Percentiles rank a stretch among this genome's conserved stretches.
Conservation (phyloP, 345 rosid genomes). For the Salix exigua region DNA sequence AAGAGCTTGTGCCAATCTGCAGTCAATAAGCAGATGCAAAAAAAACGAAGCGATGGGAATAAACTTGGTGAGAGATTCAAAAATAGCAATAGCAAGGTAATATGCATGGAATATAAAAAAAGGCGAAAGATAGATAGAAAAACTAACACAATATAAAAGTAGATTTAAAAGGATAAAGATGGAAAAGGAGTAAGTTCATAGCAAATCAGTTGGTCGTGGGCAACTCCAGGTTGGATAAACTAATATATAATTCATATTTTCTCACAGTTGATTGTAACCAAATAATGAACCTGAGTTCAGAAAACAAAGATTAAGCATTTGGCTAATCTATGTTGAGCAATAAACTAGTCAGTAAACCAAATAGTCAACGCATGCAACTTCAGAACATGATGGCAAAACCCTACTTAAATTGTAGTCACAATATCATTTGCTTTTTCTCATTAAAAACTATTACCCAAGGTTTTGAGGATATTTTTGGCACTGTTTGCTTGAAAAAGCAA, state of each 20-base stretch:
- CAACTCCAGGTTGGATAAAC: neutral
- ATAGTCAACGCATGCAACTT: neutral
- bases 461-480: neutral
- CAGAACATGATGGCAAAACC: neutral
- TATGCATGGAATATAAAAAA: neutral
- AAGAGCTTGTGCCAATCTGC: constrained; percentile 73
- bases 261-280: neutral
- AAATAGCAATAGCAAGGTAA: neutral
- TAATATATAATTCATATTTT: neutral
- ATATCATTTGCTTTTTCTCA: neutral
- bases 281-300: neutral
- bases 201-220: neutral
- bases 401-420: neutral
- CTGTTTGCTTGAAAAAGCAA: neutral
- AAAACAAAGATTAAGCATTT: neutral
- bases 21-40: constrained; percentile 9
- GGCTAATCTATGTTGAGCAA: neutral
- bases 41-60: neutral
- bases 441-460: neutral
- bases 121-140: neutral
- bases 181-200: neutral
- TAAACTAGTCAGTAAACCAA: neutral
- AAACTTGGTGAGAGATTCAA: neutral
- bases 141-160: neutral
- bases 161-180: neutral